Base-by-base conservation (phyloP, 108 stramenopile species). In the Ochromonas danica region DNA sequence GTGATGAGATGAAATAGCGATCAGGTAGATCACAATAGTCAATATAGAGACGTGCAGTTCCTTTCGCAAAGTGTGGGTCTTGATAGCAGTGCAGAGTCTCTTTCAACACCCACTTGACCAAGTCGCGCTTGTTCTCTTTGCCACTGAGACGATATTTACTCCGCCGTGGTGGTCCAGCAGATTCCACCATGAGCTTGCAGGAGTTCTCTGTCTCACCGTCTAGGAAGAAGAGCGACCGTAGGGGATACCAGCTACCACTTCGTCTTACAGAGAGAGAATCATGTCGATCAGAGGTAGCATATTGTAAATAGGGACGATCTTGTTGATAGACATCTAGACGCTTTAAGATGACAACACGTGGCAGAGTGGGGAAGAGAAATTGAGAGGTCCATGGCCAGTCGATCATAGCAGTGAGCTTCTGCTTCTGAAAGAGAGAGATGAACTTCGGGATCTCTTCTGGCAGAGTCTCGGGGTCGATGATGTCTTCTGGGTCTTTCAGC, bases 11-110 rank as follows among this genome's bases (percentile, higher is more conserved):
- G 63, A 67, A 67, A 36, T 67, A 67, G 17, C 63, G 63, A 67
- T 67, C 63, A 33, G 63, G 63, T 10, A 67, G 25, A 36, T 67
- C 63, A 14, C 6, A 36, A 67, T 67, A 67, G 25, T 67, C 63
- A 10, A 67, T 25, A 67, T 14, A 67, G 31, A 28, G 25, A 3
- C 25, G 30, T 6, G 35, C 17, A 28, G 30, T 10, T 31, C 63
- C 63, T 33, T 3, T 3, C 10, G 35, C 63, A 67, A 36, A 36
- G n/a, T n/a, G n/a, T n/a, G n/a, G n/a, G n/a, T n/a, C n/a, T n/a
- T n/a, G n/a, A n/a, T n/a, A n/a, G n/a, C n/a, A n/a, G n/a, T n/a
- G n/a, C 33, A 67, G 31, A 28, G 3, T 67, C 31, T 36, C 63
- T 36, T 35, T 35, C 25, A 35, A 6, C 31, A 67, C 63, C 63